These are phyloP conservation scores for Tetrahymena malaccensis DNA, from an alignment of 73 alveolate genomes.

Conservation along the genomic window DNA sequence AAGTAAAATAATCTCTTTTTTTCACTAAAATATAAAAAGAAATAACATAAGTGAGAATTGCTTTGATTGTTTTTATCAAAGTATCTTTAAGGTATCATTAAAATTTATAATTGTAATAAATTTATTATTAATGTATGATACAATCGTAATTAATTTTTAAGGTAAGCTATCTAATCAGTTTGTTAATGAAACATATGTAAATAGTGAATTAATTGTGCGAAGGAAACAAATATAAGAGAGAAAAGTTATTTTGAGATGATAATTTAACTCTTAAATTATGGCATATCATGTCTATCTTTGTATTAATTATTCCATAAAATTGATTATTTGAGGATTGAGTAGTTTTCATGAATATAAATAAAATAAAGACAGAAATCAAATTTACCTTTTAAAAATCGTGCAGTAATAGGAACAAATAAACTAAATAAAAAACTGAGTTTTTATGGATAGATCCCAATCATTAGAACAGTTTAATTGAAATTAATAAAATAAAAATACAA, in stretches of 20 bases:
- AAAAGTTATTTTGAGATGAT: background rate
- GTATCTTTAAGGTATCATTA: background rate
- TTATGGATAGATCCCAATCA: background rate
- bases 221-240: background rate
- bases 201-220: background rate
- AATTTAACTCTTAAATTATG: too few species aligned
- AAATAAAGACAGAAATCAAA: background rate
- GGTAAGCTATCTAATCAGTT: background rate
- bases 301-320: too few species aligned
- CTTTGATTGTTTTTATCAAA: too few species aligned
- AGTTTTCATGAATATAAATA: background rate
- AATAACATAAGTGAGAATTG: too few species aligned
- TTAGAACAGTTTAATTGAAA: background rate
- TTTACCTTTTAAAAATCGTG: background rate
- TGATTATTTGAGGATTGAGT: background rate
- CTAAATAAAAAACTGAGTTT: background rate
- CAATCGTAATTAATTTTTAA: background rate
- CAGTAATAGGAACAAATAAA: background rate
- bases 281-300: too few species aligned
- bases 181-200: too few species aligned
- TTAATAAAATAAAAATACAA: background rate
- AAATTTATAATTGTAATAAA: background rate
- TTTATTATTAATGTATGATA: too few species aligned
- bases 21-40: background rate
- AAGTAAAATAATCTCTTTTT: too few species aligned